Evolutionary conservation across 257 asterid species (phyloP).

Genomic region (Craterostigma plantagineum): DNA sequence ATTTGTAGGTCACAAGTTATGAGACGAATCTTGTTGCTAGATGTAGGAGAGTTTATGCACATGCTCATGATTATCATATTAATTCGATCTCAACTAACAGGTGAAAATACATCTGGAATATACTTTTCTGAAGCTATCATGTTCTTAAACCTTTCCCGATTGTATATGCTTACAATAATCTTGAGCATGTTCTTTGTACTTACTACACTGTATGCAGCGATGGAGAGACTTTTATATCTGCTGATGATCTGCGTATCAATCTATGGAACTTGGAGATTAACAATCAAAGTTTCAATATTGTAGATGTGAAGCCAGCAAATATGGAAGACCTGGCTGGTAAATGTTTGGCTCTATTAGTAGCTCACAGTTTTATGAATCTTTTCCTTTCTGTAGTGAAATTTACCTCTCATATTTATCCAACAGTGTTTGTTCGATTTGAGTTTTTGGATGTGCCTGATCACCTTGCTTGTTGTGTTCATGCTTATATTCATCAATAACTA

Average conservation of each 20-base stretch:
- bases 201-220: slow-evolving; percentile 35
- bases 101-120: slow-evolving; percentile 16
- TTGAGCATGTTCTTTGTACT: too few species aligned
- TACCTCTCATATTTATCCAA: too few species aligned
- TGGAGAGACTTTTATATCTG: slow-evolving; percentile 98
- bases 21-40: slow-evolving; percentile 84
- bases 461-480: too few species aligned
- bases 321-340: slow-evolving; percentile 98
- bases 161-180: too few species aligned
- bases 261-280: slow-evolving; percentile 98
- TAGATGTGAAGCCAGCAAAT: slow-evolving; percentile 90
- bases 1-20: slow-evolving; percentile 54
- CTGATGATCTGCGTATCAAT: slow-evolving; percentile 96
- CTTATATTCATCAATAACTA: too few species aligned
- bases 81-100: slow-evolving; percentile 97
- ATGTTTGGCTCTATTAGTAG: too few species aligned
- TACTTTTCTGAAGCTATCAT: background rate
- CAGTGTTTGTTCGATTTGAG: too few species aligned
- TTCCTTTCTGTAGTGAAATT: background rate
- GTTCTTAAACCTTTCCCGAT: too few species aligned
- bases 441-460: too few species aligned
- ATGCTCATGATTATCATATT: slow-evolving; percentile 98
- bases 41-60: slow-evolving; percentile 93
- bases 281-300: slow-evolving; percentile 94
- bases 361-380: slow-evolving; percentile 3